Evolutionary conservation across 106 monocot species (phyloP).

Genomic region (Dendrobium chrysotoxum): DNA sequence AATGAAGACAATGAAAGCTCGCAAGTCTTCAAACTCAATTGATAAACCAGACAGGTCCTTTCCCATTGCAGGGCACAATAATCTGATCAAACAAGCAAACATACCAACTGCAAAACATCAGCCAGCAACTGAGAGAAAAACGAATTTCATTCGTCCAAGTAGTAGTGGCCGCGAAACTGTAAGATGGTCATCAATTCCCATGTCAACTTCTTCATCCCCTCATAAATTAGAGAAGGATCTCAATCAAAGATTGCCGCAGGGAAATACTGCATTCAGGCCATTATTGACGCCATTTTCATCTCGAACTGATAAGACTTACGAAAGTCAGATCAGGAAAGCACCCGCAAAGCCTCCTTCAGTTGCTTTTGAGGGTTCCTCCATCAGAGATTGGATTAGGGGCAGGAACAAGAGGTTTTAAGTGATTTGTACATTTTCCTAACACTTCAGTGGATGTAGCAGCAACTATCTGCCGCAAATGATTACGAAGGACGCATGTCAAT

Average conservation of each 20-base stretch:
- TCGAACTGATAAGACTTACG: constrained; percentile 23
- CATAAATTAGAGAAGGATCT: constrained; percentile 23
- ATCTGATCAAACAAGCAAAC: constrained; percentile 20
- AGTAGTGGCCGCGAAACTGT: constrained; percentile 21
- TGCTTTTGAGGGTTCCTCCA: constrained; percentile 17
- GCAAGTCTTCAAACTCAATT: constrained; percentile 4
- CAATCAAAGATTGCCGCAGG: constrained; percentile 12
- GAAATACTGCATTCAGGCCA: constrained; percentile 10
- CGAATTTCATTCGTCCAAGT: constrained; percentile 14
- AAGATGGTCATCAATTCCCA: constrained; percentile 27
- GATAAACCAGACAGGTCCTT: constrained; percentile 19
- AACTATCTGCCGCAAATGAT: background rate
- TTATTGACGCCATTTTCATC: constrained; percentile 4
- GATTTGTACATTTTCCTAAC: constrained; percentile 21
- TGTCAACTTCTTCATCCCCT: constrained; percentile 13
- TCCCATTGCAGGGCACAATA: constrained; percentile 11
- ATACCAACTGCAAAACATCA: constrained; percentile 25
- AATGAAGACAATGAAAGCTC: constrained; percentile 36
- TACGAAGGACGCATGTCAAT: background rate
- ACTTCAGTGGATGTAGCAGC: background rate
- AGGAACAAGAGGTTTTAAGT: constrained; percentile 36
- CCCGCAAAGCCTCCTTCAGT: constrained; percentile 12
- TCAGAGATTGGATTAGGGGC: constrained; percentile 43
- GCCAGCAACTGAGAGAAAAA: constrained; percentile 20
- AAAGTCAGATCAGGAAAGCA: constrained; percentile 31